Evolutionary conservation across 2,329 filamentous ascomycete genomes (phyloP), one percentile per base, ranked within the genome.

Genomic region (Venturia asperata): DNA sequence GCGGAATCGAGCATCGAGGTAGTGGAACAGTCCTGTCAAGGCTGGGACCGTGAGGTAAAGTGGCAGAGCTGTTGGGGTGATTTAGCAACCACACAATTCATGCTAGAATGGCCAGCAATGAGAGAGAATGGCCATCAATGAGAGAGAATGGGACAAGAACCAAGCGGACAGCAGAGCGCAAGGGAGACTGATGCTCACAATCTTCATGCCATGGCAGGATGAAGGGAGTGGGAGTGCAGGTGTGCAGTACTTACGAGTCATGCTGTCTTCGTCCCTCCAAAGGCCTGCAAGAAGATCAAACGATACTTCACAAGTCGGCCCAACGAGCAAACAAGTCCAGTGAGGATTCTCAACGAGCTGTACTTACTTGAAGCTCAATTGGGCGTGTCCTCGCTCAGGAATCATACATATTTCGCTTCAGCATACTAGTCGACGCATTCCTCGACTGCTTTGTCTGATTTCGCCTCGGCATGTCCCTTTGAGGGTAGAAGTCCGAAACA

Each of bases 1-100:
- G 17, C 9, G 41, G 62, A 43, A 65, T 5, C 49, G 42, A 19
- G 58, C 65, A 55, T 66, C 56, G 64, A 67, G 58, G 52, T 66
- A 66, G n/a, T 45, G 27, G 37, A 60, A 34, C 24, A 62, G 27
- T 24, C 41, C 49, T 21, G 65, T 45, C 39, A 65, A 56, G 21
- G 63, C 47, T 55, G 63, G 42, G 9, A 58, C 52, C 3, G 47
- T 49, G 30, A 42, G 34, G 47, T 47, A 41, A 21, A 64, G 43
- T 24, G 62, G 47, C 27, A 43, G 24, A 42, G 43, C 60, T 62
- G 67, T n/a, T 10, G 19, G 37, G 10, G n/a, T 10, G 52, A 27
- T n/a, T 58, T 58, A 34, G 52, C 30, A 37, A 58, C 17, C 0
- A 7, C 3, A 24, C 17, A 5, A 34, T 34, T 19, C 49, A 19